These are phyloP conservation scores for Mucor sp. DNA, from an alignment of 371 early-diverging fungal genomes.

Conservation along the genomic window DNA sequence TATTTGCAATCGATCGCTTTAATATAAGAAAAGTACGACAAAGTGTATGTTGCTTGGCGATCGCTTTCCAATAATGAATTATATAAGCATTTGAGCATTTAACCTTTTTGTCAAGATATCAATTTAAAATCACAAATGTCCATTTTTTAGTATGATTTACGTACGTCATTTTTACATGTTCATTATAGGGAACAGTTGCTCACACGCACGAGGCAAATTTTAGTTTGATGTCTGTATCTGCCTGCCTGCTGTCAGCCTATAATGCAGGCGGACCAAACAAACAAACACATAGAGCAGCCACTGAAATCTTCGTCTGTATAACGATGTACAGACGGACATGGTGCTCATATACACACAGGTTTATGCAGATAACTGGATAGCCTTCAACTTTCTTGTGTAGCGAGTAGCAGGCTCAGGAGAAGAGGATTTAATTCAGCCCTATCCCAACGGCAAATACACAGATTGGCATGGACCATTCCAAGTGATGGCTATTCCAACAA, in stretches of 20 bases:
- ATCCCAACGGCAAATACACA: background rate
- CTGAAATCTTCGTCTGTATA: background rate
- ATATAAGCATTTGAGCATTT: background rate
- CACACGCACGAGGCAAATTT: background rate
- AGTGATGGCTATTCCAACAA: background rate
- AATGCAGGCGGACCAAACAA: background rate
- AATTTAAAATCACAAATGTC: background rate
- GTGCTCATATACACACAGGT: background rate
- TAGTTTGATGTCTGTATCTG: background rate
- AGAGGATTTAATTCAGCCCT: background rate
- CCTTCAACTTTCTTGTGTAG: background rate
- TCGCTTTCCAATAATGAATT: background rate
- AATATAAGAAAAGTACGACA: background rate
- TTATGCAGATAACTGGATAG: background rate
- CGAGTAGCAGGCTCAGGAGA: background rate
- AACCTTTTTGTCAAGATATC: background rate
- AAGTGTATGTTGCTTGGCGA: background rate
- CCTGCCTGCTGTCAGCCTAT: background rate
- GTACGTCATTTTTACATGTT: background rate
- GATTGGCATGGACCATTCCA: background rate
- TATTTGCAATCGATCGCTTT: constrained; percentile 4
- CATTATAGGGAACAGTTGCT: background rate
- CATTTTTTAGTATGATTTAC: background rate
- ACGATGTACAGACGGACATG: background rate
- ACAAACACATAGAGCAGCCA: background rate